These are phyloP conservation scores for Entelexis sorbosivorans DNA, from an alignment of 1,139 yeast species.

Conservation along the genomic window DNA sequence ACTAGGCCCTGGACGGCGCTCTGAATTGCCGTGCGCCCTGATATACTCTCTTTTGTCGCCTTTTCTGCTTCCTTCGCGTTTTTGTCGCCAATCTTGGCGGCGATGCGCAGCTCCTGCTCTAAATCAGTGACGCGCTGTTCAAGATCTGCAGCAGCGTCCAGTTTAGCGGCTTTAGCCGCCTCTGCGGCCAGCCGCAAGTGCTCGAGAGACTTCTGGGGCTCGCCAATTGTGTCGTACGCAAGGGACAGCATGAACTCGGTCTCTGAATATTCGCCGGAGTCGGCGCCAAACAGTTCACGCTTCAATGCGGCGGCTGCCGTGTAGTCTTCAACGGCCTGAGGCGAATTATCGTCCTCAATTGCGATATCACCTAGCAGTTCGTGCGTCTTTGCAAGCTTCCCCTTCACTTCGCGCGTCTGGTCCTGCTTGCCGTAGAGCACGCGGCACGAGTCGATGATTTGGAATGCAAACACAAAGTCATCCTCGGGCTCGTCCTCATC, in stretches of 20 bases:
- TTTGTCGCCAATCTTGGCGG: constrained; percentile 2
- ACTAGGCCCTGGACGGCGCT: constrained; percentile 17
- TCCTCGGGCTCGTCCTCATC: constrained; percentile 29
- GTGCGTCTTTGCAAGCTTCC: constrained; percentile 58
- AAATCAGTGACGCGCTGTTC: constrained; percentile 18
- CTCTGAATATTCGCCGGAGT: constrained; percentile 57
- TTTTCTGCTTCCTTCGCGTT: constrained; percentile 11
- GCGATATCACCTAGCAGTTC: constrained; percentile 84
- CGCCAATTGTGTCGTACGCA: constrained; percentile 58
- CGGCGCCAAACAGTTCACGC: constrained; percentile 41
- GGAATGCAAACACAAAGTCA: constrained; percentile 86
- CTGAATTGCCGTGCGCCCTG: constrained; percentile 20
- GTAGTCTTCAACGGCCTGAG: constrained; percentile 63
- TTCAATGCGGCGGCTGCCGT: constrained; percentile 47
- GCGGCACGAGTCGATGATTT: constrained; percentile 64
- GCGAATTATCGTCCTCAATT: constrained; percentile 67
- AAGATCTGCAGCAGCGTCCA: constrained; percentile 20
- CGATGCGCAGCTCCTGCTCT: constrained; percentile 16
- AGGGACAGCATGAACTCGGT: constrained; percentile 73
- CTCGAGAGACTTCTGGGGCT: constrained; percentile 50
- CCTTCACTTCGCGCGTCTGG: constrained; percentile 27
- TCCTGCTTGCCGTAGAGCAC: constrained; percentile 42
- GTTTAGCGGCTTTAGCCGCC: constrained; percentile 15
- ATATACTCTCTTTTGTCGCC: constrained; percentile 17
- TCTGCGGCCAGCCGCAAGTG: constrained; percentile 24